Evolutionary conservation across 441 rosid species (phyloP).

Genomic region (Mallotus repandus): DNA sequence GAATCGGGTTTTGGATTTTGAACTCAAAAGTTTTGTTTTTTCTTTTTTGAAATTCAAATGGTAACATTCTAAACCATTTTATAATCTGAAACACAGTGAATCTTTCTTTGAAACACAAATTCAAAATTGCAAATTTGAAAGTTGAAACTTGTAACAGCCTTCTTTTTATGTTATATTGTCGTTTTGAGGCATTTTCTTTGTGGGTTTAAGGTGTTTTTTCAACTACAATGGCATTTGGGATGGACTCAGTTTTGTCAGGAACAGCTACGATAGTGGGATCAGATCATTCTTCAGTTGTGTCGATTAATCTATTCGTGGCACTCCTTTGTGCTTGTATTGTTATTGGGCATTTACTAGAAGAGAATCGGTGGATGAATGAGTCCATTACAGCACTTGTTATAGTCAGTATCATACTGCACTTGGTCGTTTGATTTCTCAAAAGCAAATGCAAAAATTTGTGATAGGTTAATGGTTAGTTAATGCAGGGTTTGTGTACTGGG

Average conservation of each 20-base stretch:
- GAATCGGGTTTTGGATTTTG: no score
- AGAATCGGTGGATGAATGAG: constrained; percentile 86
- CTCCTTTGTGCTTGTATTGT: constrained; percentile 84
- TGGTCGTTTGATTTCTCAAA: not conserved
- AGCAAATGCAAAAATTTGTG: not conserved
- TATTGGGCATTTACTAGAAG: constrained; percentile 80
- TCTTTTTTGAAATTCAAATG: no score
- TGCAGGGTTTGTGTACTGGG: constrained; percentile 84
- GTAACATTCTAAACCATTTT: no score
- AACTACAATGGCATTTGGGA: constrained; percentile 41
- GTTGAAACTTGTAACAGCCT: no score
- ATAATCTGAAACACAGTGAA: no score
- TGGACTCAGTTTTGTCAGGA: constrained; percentile 35
- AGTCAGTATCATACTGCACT: constrained; percentile 36
- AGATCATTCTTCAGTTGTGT: constrained; percentile 75
- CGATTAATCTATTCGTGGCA: constrained; percentile 87
- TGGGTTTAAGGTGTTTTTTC: not conserved
- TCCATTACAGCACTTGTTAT: constrained; percentile 87
- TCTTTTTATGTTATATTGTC: not conserved
- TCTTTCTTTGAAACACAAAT: no score
- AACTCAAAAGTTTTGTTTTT: no score
- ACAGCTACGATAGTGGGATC: constrained; percentile 40
- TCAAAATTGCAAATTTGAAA: no score
- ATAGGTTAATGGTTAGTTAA: constrained; percentile 20
- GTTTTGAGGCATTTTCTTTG: no score